Conservation (phyloP, 768 basidiomycete genomes). For the Brasilioporus rufonigricans region DNA sequence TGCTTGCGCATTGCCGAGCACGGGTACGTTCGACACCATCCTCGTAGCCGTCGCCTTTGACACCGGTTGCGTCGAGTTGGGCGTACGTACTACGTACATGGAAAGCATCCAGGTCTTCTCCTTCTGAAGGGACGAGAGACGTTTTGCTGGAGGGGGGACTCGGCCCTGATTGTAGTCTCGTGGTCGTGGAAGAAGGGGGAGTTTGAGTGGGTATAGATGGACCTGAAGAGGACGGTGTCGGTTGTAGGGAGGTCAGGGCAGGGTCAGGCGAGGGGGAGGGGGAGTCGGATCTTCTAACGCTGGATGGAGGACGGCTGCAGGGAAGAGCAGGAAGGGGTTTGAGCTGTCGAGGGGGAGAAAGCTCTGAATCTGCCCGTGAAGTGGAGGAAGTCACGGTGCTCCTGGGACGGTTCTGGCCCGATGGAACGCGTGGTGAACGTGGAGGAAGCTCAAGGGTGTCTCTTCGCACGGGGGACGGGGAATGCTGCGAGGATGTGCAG, state of each 20-base stretch:
- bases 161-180: slow-evolving; percentile 27
- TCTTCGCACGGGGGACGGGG: slow-evolving; percentile 11
- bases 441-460: slow-evolving; percentile 24
- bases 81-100: slow-evolving; percentile 88
- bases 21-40: slow-evolving; percentile 94
- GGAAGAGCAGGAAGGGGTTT: slow-evolving; percentile 27
- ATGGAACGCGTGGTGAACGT: slow-evolving; percentile 26
- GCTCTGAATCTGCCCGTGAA: slow-evolving; percentile 22
- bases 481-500: slow-evolving; percentile 22
- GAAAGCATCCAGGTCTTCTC: slow-evolving; percentile 79
- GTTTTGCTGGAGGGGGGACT: slow-evolving; percentile 47
- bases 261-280: slow-evolving; percentile 26
- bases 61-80: slow-evolving; percentile 83
- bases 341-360: slow-evolving; percentile 16
- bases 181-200: slow-evolving; percentile 27
- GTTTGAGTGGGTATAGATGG: slow-evolving; percentile 39
- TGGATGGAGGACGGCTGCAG: slow-evolving; percentile 29
- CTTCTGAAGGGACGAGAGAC: slow-evolving; percentile 70
- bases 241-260: slow-evolving; percentile 14
- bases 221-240: slow-evolving; percentile 13
- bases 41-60: slow-evolving; percentile 91
- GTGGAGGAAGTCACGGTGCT: slow-evolving; percentile 30
- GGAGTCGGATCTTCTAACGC: slow-evolving; percentile 21
- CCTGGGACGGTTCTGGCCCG: slow-evolving; percentile 14
- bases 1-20: slow-evolving; percentile 56